Conservation (phyloP, 2,329 filamentous ascomycete species). For the Knufia fluminis region DNA sequence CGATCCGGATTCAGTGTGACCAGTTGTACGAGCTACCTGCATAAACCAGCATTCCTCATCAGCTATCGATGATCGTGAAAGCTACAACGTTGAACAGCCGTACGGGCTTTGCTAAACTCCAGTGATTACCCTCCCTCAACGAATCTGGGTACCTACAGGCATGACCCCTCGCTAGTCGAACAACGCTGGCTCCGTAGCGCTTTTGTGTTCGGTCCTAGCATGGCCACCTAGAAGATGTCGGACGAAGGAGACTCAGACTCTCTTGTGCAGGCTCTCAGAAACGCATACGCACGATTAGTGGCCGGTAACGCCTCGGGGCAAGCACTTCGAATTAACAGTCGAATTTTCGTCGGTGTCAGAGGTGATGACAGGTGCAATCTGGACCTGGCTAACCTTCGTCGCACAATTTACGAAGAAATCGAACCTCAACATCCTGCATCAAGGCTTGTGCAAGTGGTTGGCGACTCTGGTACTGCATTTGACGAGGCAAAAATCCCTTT, state of each 20-base stretch:
- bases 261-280: background rate
- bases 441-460: constrained; percentile 4
- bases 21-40: no score
- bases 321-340: background rate
- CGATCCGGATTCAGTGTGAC: no score
- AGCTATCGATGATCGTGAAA: no score
- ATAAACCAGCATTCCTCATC: no score
- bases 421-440: background rate
- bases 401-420: background rate
- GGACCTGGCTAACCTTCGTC: constrained; percentile 1
- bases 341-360: background rate
- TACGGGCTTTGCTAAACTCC: no score
- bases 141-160: no score
- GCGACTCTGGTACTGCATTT: constrained; percentile 4
- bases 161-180: no score
- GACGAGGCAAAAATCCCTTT: background rate
- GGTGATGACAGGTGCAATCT: background rate
- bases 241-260: background rate
- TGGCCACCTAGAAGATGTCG: no score
- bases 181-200: no score
- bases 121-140: no score
- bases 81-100: no score
- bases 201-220: no score
- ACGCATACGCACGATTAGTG: background rate
- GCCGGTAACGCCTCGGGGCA: background rate